These are phyloP conservation scores for Agaricus blazei DNA, from an alignment of 768 basidiomycete species.

Conservation along the genomic window DNA sequence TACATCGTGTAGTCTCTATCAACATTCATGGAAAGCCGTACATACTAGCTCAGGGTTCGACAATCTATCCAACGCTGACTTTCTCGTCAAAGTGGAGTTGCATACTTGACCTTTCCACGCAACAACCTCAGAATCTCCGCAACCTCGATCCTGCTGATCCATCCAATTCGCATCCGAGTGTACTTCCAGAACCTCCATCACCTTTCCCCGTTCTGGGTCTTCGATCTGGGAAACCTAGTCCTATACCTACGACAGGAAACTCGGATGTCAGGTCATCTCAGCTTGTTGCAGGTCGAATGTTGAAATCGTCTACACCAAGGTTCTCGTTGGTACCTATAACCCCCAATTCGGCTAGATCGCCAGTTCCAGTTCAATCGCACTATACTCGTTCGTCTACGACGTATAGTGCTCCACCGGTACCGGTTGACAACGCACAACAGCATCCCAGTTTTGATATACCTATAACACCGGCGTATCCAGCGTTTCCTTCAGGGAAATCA, in stretches of 20 bases:
- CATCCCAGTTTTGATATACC: constrained; percentile 26
- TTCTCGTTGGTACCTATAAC: constrained; percentile 13
- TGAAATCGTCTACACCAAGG: constrained; percentile 3
- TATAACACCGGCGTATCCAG: constrained; percentile 69
- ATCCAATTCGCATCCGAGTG: constrained; percentile 29
- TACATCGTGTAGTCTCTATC: constrained; percentile 78
- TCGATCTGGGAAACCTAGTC: not conserved
- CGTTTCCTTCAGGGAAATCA: constrained; percentile 50
- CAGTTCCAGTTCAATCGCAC: constrained; percentile 18
- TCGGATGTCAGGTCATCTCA: constrained; percentile 1
- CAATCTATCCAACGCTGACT: constrained; percentile 58
- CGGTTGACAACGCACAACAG: constrained; percentile 11
- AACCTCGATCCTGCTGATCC: constrained; percentile 28
- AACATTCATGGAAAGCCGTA: constrained; percentile 74
- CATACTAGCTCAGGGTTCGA: constrained; percentile 18
- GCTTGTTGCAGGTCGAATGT: constrained; percentile 2
- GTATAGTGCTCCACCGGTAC: constrained; percentile 38
- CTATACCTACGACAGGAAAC: not conserved
- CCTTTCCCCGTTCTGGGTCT: constrained; percentile 59
- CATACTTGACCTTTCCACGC: constrained; percentile 65
- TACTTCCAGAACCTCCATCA: constrained; percentile 71
- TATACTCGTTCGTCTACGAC: constrained; percentile 50
- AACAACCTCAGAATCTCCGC: constrained; percentile 25
- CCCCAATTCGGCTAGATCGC: constrained; percentile 13
- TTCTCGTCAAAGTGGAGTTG: constrained; percentile 93